Evolutionary conservation across 2,329 filamentous ascomycete species (phyloP).

Genomic region (Lojkania enalia): DNA sequence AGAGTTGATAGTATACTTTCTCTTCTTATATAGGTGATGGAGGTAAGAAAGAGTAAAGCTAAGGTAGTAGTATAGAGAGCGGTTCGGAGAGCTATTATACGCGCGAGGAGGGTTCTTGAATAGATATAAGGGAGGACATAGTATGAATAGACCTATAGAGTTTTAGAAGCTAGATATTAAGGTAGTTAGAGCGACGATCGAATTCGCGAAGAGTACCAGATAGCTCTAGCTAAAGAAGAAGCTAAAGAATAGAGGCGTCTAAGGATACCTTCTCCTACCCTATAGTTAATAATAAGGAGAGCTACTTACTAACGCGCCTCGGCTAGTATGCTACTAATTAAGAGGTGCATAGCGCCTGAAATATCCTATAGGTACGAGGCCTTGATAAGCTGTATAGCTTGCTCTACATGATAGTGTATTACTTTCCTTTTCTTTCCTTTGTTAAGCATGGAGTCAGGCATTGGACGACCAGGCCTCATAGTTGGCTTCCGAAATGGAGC

Average conservation of each 20-base stretch:
- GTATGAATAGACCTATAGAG: slow-evolving; percentile 13
- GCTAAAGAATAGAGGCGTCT: slow-evolving; percentile 8
- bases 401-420: too few relatives aligned
- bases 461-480: too few relatives aligned
- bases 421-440: too few relatives aligned
- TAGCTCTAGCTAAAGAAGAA: slow-evolving; percentile 7
- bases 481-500: too few relatives aligned
- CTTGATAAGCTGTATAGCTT: too few relatives aligned
- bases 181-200: slow-evolving; percentile 16
- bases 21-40: slow-evolving; percentile 16
- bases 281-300: too few relatives aligned
- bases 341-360: too few relatives aligned
- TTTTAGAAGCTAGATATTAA: slow-evolving; percentile 16
- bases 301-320: too few relatives aligned
- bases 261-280: slow-evolving; percentile 6
- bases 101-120: slow-evolving; percentile 12
- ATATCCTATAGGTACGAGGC: too few relatives aligned
- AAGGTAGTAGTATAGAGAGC: background rate
- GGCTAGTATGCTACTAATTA: too few relatives aligned
- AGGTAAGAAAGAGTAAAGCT: background rate
- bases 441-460: too few relatives aligned
- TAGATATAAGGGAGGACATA: slow-evolving; percentile 12
- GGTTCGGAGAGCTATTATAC: slow-evolving; percentile 4
- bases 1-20: slow-evolving; percentile 18
- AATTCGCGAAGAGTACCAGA: slow-evolving; percentile 12